Conservation (phyloP, 2,329 filamentous ascomycete genomes). For the Pseudocercospora fuligena region DNA sequence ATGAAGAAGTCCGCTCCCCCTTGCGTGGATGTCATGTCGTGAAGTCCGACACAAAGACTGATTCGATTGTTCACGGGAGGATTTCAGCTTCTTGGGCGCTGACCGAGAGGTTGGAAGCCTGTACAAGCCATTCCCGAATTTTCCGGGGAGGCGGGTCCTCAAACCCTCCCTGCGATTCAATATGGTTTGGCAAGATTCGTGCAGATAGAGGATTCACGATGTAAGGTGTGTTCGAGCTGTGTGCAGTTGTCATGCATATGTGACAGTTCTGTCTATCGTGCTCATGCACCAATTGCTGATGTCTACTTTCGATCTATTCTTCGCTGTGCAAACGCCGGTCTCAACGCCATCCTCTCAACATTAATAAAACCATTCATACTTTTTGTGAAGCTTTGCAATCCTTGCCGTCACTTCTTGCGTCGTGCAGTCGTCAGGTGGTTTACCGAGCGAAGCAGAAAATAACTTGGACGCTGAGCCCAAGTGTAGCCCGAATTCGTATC, state of each 20-base stretch:
- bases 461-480: slow-evolving; percentile 1
- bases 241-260: neutral
- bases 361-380: slow-evolving; percentile 4
- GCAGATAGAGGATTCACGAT: neutral
- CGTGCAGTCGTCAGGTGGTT: slow-evolving; percentile 3
- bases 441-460: slow-evolving; percentile 1
- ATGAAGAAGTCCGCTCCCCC: slow-evolving; percentile 12
- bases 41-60: neutral
- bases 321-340: neutral
- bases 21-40: slow-evolving; percentile 7
- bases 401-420: slow-evolving; percentile 8
- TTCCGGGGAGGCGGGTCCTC: neutral
- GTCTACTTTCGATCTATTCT: slow-evolving; percentile 12
- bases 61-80: neutral
- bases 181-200: neutral
- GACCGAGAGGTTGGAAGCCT: no score
- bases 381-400: neutral
- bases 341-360: slow-evolving; percentile 9
- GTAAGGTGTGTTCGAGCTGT: neutral
- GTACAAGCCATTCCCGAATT: neutral
- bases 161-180: neutral
- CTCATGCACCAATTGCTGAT: neutral
- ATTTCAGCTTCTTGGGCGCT: neutral
- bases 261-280: slow-evolving; percentile 1
- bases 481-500: neutral